Base-by-base conservation (phyloP, 1,284 basidiomycete genomes). In the Macrocystidia cucumis region DNA sequence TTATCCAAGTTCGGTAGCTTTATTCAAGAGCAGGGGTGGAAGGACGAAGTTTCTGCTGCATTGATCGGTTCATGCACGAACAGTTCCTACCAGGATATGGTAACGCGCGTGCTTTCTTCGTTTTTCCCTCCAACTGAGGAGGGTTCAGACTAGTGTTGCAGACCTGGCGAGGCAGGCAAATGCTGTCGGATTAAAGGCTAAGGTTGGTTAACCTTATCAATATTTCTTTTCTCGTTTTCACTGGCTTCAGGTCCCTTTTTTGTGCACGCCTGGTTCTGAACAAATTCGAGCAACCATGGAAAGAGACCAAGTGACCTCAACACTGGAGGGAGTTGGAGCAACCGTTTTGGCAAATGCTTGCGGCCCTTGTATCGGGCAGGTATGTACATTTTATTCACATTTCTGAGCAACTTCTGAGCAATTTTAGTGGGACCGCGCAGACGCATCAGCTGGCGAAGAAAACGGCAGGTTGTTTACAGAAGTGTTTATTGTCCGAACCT, bases 41-140 rank as follows among this genome's bases (percentile, higher is more conserved):
- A 91, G 54, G 91, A 95, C 48, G 84, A 88, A 57, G 67, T 98
- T 37, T 86, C 88, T 17, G 93, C 92, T 17, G 84, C 80, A 24
- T 69, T 98, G 22, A 99, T 99, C 52, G 96, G 96, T 14, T 95
- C 91, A 27, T 98, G 96, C 62, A 98, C 96, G 27, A 98, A 98
- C 63, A 93, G 90, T 44, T 93, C 90, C 6, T 97, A 97, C 52
- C 88, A 93, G 57, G 91, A 93, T 55, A 88, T 95, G 89, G 89
- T 83, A 50, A 37, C 48, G 29, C 36, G 35, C 23, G 5, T 12
- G 17, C 4, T 16, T 14, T 35, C 35, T 22, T 17, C 32, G 26
- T 35, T 16, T 5, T 37, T 37, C 14, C 26, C 32, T 16, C 34
- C 24, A 13, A 32, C n/a, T n/a, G n/a, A n/a, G n/a, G n/a, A n/a